These are phyloP conservation scores for Pinus albicaulis DNA, from an alignment of 75 land plant species.

Conservation along the genomic window DNA sequence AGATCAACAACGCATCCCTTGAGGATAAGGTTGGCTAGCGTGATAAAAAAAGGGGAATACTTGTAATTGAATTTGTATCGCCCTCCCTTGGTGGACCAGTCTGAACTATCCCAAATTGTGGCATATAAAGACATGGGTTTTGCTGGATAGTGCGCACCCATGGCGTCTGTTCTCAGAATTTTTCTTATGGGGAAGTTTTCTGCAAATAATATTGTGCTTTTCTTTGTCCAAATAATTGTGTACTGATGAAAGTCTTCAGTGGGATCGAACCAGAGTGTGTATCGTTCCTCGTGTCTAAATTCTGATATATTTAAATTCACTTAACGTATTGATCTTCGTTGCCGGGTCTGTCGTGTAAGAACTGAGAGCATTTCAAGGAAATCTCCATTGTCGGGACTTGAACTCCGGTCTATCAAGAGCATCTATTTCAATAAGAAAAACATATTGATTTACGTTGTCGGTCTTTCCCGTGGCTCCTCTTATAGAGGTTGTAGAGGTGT, in stretches of 20 bases:
- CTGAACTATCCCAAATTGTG: constrained; percentile 83
- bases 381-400: too few species aligned
- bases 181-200: constrained; percentile 84
- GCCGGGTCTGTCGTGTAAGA: too few species aligned
- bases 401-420: too few species aligned
- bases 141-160: constrained; percentile 71
- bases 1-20: constrained; percentile 61
- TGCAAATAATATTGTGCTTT: constrained; percentile 64
- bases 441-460: too few species aligned
- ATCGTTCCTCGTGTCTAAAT: constrained; percentile 78
- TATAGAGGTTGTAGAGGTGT: too few species aligned
- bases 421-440: too few species aligned
- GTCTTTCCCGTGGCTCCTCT: too few species aligned
- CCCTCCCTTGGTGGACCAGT: constrained; percentile 78
- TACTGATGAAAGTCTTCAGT: constrained; percentile 64
- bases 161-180: constrained; percentile 35
- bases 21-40: constrained; percentile 56
- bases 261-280: constrained; percentile 78
- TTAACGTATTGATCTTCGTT: too few species aligned
- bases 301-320: too few species aligned
- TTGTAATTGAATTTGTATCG: constrained; percentile 65
- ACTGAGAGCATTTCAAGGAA: too few species aligned
- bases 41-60: constrained; percentile 59
- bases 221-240: constrained; percentile 63
- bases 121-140: constrained; percentile 87